Conservation (phyloP, 1,284 basidiomycete species). For the Rhodotorula sp. region DNA sequence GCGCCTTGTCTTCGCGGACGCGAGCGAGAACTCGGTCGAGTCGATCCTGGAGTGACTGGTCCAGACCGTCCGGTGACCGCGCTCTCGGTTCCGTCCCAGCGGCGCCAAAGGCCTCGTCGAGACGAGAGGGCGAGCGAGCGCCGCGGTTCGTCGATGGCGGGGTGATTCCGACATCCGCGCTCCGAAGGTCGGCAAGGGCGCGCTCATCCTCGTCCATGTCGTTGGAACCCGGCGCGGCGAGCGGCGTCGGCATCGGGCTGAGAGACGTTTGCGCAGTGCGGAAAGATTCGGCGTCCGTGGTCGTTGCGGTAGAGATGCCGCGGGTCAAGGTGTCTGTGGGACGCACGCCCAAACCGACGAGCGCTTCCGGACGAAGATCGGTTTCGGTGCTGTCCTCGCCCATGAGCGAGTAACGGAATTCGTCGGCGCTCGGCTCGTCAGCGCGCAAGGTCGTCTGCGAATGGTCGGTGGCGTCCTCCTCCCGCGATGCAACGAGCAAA, state of each 20-base stretch:
- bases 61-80: slow-evolving; percentile 11
- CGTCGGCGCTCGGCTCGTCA: slow-evolving; percentile 51
- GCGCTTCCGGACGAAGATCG: slow-evolving; percentile 61
- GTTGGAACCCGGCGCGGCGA: slow-evolving; percentile 1
- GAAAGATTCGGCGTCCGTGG: slow-evolving; percentile 45
- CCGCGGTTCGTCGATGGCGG: not conserved
- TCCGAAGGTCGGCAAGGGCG: slow-evolving; percentile 20
- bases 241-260: not conserved
- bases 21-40: slow-evolving; percentile 75
- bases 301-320: slow-evolving; percentile 4
- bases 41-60: slow-evolving; percentile 66
- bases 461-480: slow-evolving; percentile 76
- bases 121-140: not conserved
- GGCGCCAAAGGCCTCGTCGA: no score
- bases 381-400: slow-evolving; percentile 79
- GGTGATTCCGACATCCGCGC: slow-evolving; percentile 16
- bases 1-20: slow-evolving; percentile 45
- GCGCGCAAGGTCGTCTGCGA: slow-evolving; percentile 65
- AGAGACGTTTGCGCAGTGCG: slow-evolving; percentile 24
- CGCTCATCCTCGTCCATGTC: slow-evolving; percentile 31
- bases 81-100: not conserved
- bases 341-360: slow-evolving; percentile 47
- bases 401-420: slow-evolving; percentile 87
- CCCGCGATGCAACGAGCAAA: slow-evolving; percentile 76
- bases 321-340: slow-evolving; percentile 22